phyloP scores from a whole-genome alignment of 1,284 basidiomycete genomes.

The Ganoderma lingzhi region DNA sequence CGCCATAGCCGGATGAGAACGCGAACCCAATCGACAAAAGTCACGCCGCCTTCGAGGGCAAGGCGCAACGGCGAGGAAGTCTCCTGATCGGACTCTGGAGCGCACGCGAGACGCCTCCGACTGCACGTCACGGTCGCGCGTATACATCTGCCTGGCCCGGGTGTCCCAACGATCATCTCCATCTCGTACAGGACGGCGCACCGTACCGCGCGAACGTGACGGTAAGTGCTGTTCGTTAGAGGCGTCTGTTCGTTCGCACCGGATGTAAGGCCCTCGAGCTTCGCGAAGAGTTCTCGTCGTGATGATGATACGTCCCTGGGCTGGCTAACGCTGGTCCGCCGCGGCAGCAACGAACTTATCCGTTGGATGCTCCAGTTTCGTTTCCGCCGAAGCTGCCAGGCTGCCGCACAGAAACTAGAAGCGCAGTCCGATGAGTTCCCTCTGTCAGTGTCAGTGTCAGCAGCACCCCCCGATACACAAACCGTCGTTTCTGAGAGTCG shows the following conservation, averaged over 20 bases:
- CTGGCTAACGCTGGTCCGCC: neutral
- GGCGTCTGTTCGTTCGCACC: neutral
- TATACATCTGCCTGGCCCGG: neutral
- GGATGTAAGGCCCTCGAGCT: neutral
- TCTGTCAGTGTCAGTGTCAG: no score
- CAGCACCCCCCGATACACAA: neutral
- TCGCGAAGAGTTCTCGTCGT: neutral
- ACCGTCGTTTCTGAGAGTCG: no score
- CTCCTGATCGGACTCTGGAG: neutral
- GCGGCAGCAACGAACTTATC: neutral
- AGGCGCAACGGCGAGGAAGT: neutral
- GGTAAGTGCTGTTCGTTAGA: neutral
- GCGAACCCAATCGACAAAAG: neutral
- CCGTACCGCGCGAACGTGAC: neutral
- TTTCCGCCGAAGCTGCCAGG: no score
- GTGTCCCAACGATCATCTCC: neutral
- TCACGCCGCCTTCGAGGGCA: neutral
- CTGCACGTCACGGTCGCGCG: neutral
- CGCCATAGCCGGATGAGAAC: neutral
- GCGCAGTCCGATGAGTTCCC: neutral
- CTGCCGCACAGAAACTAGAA: neutral
- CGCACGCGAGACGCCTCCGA: neutral
- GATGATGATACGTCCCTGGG: neutral
- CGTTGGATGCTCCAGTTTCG: neutral
- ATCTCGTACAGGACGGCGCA: neutral